Evolutionary conservation across 768 basidiomycete genomes (phyloP).

Genomic region (Mrakia gelida): DNA sequence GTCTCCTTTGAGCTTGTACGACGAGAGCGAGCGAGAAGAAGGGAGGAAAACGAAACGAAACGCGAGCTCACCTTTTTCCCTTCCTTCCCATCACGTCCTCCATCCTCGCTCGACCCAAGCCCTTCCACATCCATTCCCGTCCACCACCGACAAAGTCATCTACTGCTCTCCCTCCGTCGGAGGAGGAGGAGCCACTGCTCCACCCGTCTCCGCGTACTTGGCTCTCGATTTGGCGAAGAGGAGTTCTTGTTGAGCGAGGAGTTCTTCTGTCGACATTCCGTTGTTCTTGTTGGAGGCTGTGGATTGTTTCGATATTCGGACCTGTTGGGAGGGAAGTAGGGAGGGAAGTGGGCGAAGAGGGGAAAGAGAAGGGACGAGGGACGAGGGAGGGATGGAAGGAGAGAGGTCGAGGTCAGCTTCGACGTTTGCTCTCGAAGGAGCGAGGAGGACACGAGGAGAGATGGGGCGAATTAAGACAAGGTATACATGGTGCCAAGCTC

Average conservation of each 20-base stretch:
- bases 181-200: not conserved
- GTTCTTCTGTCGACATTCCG: conserved; percentile 85
- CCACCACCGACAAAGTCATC: too few species aligned
- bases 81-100: too few species aligned
- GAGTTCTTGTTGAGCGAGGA: conserved; percentile 78
- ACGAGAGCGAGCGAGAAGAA: too few species aligned
- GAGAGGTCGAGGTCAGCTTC: not conserved
- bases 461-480: too few species aligned
- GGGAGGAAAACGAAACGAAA: too few species aligned
- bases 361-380: not conserved
- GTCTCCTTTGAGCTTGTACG: too few species aligned
- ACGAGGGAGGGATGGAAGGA: too few species aligned
- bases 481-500: not conserved
- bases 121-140: too few species aligned
- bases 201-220: conserved; percentile 41
- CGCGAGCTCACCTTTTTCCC: too few species aligned
- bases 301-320: conserved; percentile 78
- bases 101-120: too few species aligned
- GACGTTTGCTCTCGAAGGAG: not conserved
- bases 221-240: conserved; percentile 84
- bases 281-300: conserved; percentile 75
- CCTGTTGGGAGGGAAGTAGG: conserved; percentile 48
- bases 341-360: not conserved
- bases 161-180: not conserved
- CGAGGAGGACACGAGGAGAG: too few species aligned